These are phyloP conservation scores for Hypoxylon lienhwacheense DNA, from an alignment of 495 filamentous ascomycete genomes.

Conservation along the genomic window DNA sequence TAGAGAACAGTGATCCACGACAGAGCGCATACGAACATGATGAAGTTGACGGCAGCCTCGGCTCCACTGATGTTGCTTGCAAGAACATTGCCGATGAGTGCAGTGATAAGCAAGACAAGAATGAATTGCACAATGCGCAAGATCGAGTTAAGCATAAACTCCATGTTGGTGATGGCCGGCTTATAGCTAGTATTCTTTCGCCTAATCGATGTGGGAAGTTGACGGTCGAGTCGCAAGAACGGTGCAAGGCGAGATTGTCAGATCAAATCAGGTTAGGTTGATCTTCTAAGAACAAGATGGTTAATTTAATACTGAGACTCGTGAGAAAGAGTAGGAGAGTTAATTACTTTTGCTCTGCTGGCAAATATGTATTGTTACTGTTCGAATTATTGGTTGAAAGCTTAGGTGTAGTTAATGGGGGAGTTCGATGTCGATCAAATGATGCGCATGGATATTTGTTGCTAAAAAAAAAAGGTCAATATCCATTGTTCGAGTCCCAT, in stretches of 20 bases:
- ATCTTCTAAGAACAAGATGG: no score
- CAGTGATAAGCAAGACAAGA: conserved; percentile 49
- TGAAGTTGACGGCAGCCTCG: conserved; percentile 51
- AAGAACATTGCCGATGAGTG: conserved; percentile 55
- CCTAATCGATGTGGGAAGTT: no score
- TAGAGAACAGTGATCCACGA: conserved; percentile 47
- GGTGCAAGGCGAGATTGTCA: conserved; percentile 4
- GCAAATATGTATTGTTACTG: no score
- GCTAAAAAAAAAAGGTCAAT: no score
- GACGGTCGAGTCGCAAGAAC: not conserved
- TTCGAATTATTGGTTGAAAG: conserved; percentile 11
- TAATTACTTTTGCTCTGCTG: no score
- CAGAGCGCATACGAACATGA: conserved; percentile 53
- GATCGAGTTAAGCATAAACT: conserved; percentile 38
- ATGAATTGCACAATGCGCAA: conserved; percentile 49
- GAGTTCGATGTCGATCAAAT: conserved; percentile 24
- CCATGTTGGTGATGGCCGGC: conserved; percentile 34
- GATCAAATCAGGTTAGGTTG: conserved; percentile 10
- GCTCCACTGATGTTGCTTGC: conserved; percentile 46
- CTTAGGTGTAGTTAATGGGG: not conserved
- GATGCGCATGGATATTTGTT: conserved; percentile 22
- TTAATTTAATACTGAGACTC: no score
- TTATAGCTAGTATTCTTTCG: no score
- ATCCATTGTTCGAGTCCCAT: no score
- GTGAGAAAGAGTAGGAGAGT: no score